phyloP scores from a whole-genome alignment of 306 rosid genomes.

The Trifolium repens region DNA sequence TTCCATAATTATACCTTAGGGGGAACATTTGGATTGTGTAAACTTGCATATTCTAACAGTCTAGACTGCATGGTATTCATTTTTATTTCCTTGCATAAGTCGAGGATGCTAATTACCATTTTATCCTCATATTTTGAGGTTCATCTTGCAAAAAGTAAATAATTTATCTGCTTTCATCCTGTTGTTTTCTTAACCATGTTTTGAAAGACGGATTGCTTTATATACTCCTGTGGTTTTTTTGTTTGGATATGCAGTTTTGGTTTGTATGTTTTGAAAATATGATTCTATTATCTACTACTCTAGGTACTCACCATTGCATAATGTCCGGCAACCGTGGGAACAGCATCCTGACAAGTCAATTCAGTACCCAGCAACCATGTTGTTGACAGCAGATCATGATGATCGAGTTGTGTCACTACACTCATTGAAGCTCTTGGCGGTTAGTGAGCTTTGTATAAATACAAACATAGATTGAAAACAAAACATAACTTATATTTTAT shows the following conservation, averaged over 20 bases:
- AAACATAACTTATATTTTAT: neutral
- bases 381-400: constrained; percentile 98
- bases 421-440: constrained; percentile 88
- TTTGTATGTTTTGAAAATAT: neutral
- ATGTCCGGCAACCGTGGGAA: constrained; percentile 94
- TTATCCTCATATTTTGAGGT: constrained; percentile 20
- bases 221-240: constrained; percentile 17
- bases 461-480: neutral
- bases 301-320: constrained; percentile 97
- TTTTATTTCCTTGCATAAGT: neutral
- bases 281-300: constrained; percentile 26
- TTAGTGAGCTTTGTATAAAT: constrained; percentile 48
- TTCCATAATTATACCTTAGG: neutral
- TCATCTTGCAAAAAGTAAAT: neutral
- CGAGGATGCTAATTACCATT: neutral
- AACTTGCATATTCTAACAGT: neutral
- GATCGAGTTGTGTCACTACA: constrained; percentile 97
- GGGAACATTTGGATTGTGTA: neutral
- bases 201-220: constrained; percentile 16
- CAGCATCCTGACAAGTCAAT: constrained; percentile 51
- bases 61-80: neutral
- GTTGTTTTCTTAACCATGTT: constrained; percentile 22
- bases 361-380: constrained; percentile 92
- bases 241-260: constrained; percentile 3
- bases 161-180: neutral